Evolutionary conservation across 1,284 basidiomycete species (phyloP), one percentile per base, ranked within the genome.

Genomic region (Inonotus hispidus): DNA sequence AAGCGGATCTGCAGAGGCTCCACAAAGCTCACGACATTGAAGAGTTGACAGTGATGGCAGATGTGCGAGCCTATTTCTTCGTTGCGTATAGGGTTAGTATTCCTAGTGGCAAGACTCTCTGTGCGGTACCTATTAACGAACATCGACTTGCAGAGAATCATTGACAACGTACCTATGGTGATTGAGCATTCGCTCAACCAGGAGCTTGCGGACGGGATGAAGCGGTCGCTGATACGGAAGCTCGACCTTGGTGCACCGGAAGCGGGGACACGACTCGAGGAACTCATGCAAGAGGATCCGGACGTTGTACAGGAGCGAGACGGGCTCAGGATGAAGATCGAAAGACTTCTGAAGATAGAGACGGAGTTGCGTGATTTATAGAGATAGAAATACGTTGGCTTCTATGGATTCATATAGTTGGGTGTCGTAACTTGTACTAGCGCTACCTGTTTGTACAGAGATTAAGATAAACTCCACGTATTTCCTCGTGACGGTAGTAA

Each of bases 1-100:
- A 13, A 11, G 46, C n/a, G 13, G 66, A 67, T 25, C 47, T 67
- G 0, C 46, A 32, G 19, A 58, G 63, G 4, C 47, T 66, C n/a
- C 1, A 11, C 25, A 39, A 41, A 21, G 60, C 49, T 14, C 55
- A 57, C 6, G 66, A 66, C 37, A 63, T 65, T 14, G 66, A 66
- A 25, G 69, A 70, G 63, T 47, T 71, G n/a, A 41, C 13, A 11
- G 66, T 71, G 2, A 71, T 71, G 70, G 69, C 61, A 13, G 65
- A 67, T 39, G 69, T 70, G 14, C 62, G 68, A 1, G 67, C 67
- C 11, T 71, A 70, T 60, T 69, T 69, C 60, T 65, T 70, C 39
- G 65, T 71, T 11, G 65, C 68, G 10, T 68, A 69, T 63, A 70
- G 68, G 65, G 69, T 67, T 23, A 38, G 67, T 38, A 6, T 27